Conservation (phyloP, 1,284 basidiomycete species). For the Tausonia pullulans region DNA sequence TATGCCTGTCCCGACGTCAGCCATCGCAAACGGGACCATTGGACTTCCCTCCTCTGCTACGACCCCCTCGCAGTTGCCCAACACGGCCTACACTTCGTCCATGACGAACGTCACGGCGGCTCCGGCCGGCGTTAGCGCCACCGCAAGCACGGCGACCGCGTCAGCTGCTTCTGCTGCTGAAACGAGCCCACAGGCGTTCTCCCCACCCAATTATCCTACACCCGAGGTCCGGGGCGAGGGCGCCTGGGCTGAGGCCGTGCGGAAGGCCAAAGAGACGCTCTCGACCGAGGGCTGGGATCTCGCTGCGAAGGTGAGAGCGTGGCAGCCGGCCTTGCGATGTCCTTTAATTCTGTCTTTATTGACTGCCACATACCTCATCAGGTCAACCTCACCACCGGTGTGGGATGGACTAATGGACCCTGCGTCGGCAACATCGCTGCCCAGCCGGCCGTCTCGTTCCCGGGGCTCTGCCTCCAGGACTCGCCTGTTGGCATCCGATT, state of each 20-base stretch:
- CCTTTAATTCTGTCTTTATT: constrained; percentile 22
- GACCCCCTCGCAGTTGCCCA: too few species aligned
- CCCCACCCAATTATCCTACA: constrained; percentile 18
- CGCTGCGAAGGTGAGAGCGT: neutral
- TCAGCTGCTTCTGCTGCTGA: neutral
- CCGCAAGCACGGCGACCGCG: neutral
- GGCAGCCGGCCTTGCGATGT: neutral
- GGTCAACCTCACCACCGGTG: constrained; percentile 37
- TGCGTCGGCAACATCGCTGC: constrained; percentile 48
- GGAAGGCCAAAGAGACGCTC: neutral
- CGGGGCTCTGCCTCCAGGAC: constrained; percentile 54
- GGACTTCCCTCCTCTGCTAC: too few species aligned
- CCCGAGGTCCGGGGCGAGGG: constrained; percentile 21
- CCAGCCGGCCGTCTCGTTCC: constrained; percentile 50
- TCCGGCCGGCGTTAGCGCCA: neutral
- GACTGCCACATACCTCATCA: constrained; percentile 39
- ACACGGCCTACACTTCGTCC: too few species aligned
- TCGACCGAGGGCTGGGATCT: neutral
- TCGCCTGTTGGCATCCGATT: constrained; percentile 48
- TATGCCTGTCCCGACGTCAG: too few species aligned
- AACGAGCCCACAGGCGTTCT: constrained; percentile 1
- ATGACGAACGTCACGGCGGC: too few species aligned
- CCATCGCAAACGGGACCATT: too few species aligned
- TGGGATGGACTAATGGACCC: constrained; percentile 28
- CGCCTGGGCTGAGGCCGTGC: constrained; percentile 27